Percentiles rank a stretch among this genome's conserved stretches.
These are phyloP conservation scores for Irpex lacteus DNA, from an alignment of 1,284 basidiomycete genomes.

Conservation along the genomic window DNA sequence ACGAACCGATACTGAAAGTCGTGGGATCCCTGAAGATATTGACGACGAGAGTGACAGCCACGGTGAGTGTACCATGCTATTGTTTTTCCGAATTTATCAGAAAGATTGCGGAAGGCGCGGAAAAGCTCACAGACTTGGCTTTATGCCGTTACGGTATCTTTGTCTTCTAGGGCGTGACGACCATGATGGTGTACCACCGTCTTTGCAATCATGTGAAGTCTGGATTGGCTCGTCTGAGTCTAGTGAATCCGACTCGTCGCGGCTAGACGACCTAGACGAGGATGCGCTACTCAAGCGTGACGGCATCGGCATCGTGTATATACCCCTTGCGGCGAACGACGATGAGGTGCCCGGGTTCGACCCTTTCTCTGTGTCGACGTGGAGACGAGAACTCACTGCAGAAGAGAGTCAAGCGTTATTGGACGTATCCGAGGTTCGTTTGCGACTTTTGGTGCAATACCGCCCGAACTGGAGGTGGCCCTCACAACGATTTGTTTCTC, in stretches of 20 bases:
- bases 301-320: constrained; percentile 40
- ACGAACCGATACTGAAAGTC: constrained; percentile 17
- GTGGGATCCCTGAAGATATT: constrained; percentile 15
- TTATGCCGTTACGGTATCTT: background rate
- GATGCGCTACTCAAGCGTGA: constrained; percentile 33
- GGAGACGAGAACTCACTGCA: constrained; percentile 33
- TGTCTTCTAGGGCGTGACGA: background rate
- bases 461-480: background rate
- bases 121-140: background rate
- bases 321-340: constrained; percentile 34
- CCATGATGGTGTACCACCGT: background rate
- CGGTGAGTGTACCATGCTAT: background rate
- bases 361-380: constrained; percentile 37
- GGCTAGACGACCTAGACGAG: constrained; percentile 35
- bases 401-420: constrained; percentile 36
- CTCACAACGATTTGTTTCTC: background rate
- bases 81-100: background rate
- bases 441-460: background rate
- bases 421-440: constrained; percentile 31
- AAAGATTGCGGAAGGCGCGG: background rate
- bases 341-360: constrained; percentile 31
- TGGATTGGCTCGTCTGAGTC: constrained; percentile 39
- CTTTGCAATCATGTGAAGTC: constrained; percentile 33
- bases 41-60: background rate
- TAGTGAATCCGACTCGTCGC: constrained; percentile 23